Evolutionary conservation across 192 early-diverging fungal species (phyloP), one percentile per base, ranked within the genome.

Genomic region (Backusella tuberculispora): DNA sequence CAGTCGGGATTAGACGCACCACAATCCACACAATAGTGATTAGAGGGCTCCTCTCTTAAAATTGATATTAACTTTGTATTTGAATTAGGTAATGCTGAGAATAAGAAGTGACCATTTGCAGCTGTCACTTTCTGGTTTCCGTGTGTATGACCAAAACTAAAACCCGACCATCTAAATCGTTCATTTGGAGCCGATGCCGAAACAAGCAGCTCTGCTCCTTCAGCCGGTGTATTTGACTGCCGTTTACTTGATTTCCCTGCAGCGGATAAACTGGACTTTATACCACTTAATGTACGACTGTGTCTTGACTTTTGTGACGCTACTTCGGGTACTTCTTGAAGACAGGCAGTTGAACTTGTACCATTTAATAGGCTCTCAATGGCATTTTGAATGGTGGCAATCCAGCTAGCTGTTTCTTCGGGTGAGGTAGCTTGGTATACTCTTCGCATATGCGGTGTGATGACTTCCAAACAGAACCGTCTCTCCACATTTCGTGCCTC

Each of bases 401-500:
- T 86, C 92, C 92, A 93, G 21, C 80, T 82, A 19, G 81, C 82
- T 79, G 89, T 83, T 47, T 91, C 91, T 65, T 90, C 91, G 3
- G 83, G 78, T 12, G 88, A 89, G 1, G 87, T 92, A 6, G 92
- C 92, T 69, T 93, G 92, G 70, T 93, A 93, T 10, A 89, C 77
- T 43, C 91, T 79, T 47, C 89, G 82, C 63, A 80, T 79, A 66
- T 87, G 83, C 4, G 89, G 86, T 19, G 86, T 87, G 29, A 93
- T 90, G 29, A 93, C 74, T 73, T 93, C 92, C 76, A 93, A 93
- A 29, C 85, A 89, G 76, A 93, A 93, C 1, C 91, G 85, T 14
- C 92, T 84, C 40, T 93, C 90, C 19, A 82, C 77, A 64, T 90
- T 90, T 13, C 88, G 79, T 9, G 91, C 90, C 41, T 88, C 84